These are phyloP conservation scores for Tricholomella constricta DNA, from an alignment of 768 basidiomycete species.

Conservation along the genomic window DNA sequence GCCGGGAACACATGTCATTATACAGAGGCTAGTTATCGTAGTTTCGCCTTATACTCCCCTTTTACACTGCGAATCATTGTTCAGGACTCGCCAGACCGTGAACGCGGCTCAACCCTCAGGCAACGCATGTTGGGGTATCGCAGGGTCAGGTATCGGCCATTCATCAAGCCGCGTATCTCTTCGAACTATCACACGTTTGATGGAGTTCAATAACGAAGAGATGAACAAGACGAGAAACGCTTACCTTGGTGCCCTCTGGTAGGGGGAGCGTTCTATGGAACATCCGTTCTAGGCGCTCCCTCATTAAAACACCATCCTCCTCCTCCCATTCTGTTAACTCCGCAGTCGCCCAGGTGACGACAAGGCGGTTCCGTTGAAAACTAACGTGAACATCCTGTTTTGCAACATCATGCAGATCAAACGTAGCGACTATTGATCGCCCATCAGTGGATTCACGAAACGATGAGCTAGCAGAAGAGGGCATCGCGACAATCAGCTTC, in stretches of 20 bases:
- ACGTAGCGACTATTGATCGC: conserved; percentile 67
- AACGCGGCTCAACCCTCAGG: conserved; percentile 43
- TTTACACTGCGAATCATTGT: conserved; percentile 3
- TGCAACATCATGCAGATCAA: conserved; percentile 67
- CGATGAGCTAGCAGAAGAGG: conserved; percentile 49
- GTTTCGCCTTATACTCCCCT: conserved; percentile 1
- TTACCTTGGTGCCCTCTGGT: conserved; percentile 72
- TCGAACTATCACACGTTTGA: conserved; percentile 52
- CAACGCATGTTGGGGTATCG: conserved; percentile 67
- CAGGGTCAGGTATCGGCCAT: conserved; percentile 58
- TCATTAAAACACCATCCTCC: conserved; percentile 59
- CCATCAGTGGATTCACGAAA: conserved; percentile 75
- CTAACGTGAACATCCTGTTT: conserved; percentile 79
- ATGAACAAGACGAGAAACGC: conserved; percentile 17
- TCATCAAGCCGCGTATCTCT: conserved; percentile 70
- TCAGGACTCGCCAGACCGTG: conserved; percentile 45
- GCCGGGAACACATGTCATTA: background rate
- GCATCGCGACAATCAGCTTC: conserved; percentile 11
- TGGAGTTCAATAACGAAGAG: background rate
- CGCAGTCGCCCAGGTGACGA: conserved; percentile 67
- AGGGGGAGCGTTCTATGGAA: conserved; percentile 70
- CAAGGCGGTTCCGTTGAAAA: conserved; percentile 61
- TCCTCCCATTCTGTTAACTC: conserved; percentile 57
- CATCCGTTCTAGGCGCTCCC: conserved; percentile 64
- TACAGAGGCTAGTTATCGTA: conserved; percentile 9